Evolutionary conservation across 2,329 filamentous ascomycete genomes (phyloP).

Genomic region (Aspergillus sp.): DNA sequence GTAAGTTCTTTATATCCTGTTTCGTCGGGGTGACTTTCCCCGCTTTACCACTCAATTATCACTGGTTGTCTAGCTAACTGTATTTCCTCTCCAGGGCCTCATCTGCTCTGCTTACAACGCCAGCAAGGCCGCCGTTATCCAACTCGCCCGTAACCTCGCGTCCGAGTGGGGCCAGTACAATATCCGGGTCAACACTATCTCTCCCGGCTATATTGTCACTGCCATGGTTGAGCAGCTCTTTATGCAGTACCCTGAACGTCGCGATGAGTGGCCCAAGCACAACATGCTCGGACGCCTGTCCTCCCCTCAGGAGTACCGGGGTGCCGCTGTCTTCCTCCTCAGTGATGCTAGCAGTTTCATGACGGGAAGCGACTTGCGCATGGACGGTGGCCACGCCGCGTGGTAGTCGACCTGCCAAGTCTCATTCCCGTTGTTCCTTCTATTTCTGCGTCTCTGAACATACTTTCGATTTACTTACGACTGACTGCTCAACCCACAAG

Average conservation of each 20-base stretch:
- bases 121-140: constrained; percentile 50
- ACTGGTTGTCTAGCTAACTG: background rate
- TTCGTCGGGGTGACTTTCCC: background rate
- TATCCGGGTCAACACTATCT: constrained; percentile 52
- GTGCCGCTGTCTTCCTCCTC: constrained; percentile 48
- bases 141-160: constrained; percentile 49
- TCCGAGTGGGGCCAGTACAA: constrained; percentile 50
- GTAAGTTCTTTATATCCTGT: constrained; percentile 16
- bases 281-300: constrained; percentile 79
- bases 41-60: background rate
- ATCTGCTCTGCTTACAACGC: constrained; percentile 52
- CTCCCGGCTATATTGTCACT: constrained; percentile 49
- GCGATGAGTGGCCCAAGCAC: constrained; percentile 76
- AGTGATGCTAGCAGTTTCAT: constrained; percentile 55
- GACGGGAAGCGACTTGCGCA: constrained; percentile 55
- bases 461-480: background rate
- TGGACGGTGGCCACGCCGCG: constrained; percentile 55
- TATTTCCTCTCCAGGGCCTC: constrained; percentile 37
- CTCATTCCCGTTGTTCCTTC: background rate
- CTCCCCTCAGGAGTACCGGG: constrained; percentile 67
- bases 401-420: constrained; percentile 44
- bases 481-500: background rate
- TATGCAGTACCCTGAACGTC: constrained; percentile 71
- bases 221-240: constrained; percentile 48
- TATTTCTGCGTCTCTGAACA: background rate